These are phyloP conservation scores for Euptelea pleiosperma DNA, from an alignment of 164 flowering plant genomes.

Conservation along the genomic window DNA sequence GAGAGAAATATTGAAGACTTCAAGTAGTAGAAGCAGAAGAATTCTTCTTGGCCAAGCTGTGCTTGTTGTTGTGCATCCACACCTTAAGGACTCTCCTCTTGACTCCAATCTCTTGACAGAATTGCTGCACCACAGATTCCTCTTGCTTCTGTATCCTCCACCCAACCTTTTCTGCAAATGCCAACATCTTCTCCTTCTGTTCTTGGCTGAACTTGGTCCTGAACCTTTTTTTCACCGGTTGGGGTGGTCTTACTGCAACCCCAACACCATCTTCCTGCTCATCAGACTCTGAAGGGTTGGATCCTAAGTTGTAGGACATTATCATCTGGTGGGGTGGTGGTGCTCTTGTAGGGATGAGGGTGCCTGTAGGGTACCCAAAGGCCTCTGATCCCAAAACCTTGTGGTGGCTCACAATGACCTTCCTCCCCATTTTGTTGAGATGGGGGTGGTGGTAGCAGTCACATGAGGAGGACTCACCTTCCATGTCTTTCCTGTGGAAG, in stretches of 20 bases:
- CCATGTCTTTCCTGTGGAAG: constrained; percentile 78
- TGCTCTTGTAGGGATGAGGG: constrained; percentile 27
- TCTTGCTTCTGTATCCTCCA: constrained; percentile 94
- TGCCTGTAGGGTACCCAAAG: constrained; percentile 41
- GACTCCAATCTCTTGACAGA: constrained; percentile 85
- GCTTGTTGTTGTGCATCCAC: constrained; percentile 98
- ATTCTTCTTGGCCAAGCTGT: constrained; percentile 62
- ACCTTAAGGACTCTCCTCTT: constrained; percentile 88
- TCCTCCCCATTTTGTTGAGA: constrained; percentile 39
- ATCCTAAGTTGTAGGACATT: constrained; percentile 45
- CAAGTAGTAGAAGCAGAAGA: constrained; percentile 7
- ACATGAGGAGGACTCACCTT: constrained; percentile 39
- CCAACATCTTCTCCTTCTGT: constrained; percentile 86
- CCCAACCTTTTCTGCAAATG: constrained; percentile 79
- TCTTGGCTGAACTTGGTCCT: constrained; percentile 81
- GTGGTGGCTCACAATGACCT: constrained; percentile 41
- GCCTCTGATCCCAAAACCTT: constrained; percentile 32
- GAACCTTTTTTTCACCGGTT: constrained; percentile 58
- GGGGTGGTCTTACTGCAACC: constrained; percentile 24
- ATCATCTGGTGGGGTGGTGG: constrained; percentile 46
- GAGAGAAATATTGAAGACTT: background rate
- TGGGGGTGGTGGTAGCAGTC: constrained; percentile 31
- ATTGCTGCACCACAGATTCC: constrained; percentile 69
- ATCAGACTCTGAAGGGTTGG: constrained; percentile 55
- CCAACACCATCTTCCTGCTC: constrained; percentile 43